Base-by-base conservation (phyloP, 2,329 filamentous ascomycete species). In the Aspergillus quadrilineatus region DNA sequence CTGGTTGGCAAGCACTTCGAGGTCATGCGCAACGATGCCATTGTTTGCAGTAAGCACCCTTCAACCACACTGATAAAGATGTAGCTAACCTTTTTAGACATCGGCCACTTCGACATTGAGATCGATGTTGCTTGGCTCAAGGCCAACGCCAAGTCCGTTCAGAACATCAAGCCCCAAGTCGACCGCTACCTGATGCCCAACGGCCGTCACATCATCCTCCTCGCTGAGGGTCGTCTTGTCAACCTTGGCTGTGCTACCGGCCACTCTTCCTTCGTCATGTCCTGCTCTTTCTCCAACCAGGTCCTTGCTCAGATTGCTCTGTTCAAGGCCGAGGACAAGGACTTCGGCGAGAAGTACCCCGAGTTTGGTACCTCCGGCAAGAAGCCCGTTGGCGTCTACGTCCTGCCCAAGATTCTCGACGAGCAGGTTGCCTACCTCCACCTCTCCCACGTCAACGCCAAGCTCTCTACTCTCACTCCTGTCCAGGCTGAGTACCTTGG, bases 261-360 rank as follows among this genome's bases (percentile, higher is more conserved):
- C 68, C 94, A 99, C 89, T 96, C 92, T 68, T 97, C 93, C 52
- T 99, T 99, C 80, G 94, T 99, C 84, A 97, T 99, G 94, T 97
- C 92, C 71, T 99, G 94, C 89, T 97, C 93, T 64, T 99, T 99
- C 89, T 96, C 92, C 86, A 99, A 99, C 89, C 94, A 99, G 86
- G 94, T 97, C 71, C 90, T 99, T 77, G 94, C 94, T 67, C 94
- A 99, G 85, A 97, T 99, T 82, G 89, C 96, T 83, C 83, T 99
- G 73, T 99, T 80, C 89, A 97, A 97, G 89, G 88, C 87, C 72
- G 84, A 88, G 71, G 92, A 97, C 76, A 85, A 85, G 75, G 88
- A 82, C 57, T 99, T 96, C 77, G 86, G 88, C 79, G 82, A 90
- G 81, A 97, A 97, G 86, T 96, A 97, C 82, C 81, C 92, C 70